Evolutionary conservation across 805 yeast species (phyloP).

Genomic region (Candida xiaguanensis): DNA sequence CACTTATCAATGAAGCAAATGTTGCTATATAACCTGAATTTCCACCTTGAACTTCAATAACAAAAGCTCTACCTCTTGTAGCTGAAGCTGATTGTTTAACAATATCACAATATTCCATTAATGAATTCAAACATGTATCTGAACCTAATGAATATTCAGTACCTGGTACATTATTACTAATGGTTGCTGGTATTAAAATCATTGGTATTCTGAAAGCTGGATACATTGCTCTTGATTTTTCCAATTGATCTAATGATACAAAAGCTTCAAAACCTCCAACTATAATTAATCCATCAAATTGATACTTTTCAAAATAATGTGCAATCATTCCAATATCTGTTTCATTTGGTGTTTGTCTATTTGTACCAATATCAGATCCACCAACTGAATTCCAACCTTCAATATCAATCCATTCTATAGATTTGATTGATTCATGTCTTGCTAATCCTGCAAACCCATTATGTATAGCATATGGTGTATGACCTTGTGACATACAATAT

Average conservation of each 20-base stretch:
- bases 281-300: conserved; percentile 82
- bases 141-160: conserved; percentile 93
- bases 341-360: conserved; percentile 76
- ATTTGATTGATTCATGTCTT: conserved; percentile 79
- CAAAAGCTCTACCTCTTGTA: conserved; percentile 89
- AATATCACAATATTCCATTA: conserved; percentile 91
- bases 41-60: conserved; percentile 98
- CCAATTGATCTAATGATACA: conserved; percentile 75
- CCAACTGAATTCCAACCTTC: conserved; percentile 87
- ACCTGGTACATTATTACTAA: conserved; percentile 98
- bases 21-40: conserved; percentile 93
- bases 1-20: conserved; percentile 76
- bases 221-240: conserved; percentile 68
- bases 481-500: conserved; percentile 87
- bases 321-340: conserved; percentile 87
- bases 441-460: conserved; percentile 92
- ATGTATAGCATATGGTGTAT: conserved; percentile 82
- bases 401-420: conserved; percentile 77
- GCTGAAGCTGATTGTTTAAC: conserved; percentile 94
- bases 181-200: conserved; percentile 91
- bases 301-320: conserved; percentile 83
- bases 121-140: conserved; percentile 90
- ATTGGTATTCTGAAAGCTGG: conserved; percentile 94
- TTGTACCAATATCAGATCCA: conserved; percentile 97
- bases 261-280: conserved; percentile 99